A percentile compares a stretch with the other conserved stretches of the same genome.
phyloP scores from a whole-genome alignment of 768 basidiomycete species.

The Boletus insuetus region DNA sequence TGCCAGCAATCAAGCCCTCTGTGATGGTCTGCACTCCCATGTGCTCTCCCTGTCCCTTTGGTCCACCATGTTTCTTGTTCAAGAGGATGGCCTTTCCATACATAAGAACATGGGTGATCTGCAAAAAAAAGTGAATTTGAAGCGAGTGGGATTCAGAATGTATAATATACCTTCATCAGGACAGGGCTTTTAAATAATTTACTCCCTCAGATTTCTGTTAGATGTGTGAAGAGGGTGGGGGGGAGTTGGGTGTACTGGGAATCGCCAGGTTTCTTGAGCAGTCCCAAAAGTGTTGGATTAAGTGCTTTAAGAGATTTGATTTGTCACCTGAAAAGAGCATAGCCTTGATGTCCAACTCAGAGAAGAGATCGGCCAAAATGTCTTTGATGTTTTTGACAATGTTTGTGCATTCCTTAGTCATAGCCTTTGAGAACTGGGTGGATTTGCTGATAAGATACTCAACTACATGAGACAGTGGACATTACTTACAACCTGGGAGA shows the following conservation, averaged over 20 bases:
- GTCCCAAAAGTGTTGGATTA: background rate
- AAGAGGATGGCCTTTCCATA: background rate
- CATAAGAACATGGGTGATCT: background rate
- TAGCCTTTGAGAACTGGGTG: background rate
- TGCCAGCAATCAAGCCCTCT: too few species aligned
- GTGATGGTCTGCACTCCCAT: too few species aligned
- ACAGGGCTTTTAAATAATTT: background rate
- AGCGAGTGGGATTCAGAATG: too few species aligned
- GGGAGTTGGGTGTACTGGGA: background rate
- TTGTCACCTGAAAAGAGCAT: background rate
- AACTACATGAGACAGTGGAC: background rate
- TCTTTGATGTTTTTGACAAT: constrained; percentile 1
- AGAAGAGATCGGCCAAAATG: background rate
- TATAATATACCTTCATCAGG: background rate
- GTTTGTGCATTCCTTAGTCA: background rate
- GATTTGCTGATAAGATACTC: too few species aligned
- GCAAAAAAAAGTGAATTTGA: background rate
- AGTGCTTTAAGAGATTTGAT: background rate
- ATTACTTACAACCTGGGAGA: background rate
- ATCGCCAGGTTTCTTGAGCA: background rate
- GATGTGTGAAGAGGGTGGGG: background rate
- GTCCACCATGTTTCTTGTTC: background rate
- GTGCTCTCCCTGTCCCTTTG: background rate
- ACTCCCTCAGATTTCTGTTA: background rate
- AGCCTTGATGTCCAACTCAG: background rate